phyloP scores from a whole-genome alignment of 2,329 filamentous ascomycete genomes.

The Massarina eburnea region DNA sequence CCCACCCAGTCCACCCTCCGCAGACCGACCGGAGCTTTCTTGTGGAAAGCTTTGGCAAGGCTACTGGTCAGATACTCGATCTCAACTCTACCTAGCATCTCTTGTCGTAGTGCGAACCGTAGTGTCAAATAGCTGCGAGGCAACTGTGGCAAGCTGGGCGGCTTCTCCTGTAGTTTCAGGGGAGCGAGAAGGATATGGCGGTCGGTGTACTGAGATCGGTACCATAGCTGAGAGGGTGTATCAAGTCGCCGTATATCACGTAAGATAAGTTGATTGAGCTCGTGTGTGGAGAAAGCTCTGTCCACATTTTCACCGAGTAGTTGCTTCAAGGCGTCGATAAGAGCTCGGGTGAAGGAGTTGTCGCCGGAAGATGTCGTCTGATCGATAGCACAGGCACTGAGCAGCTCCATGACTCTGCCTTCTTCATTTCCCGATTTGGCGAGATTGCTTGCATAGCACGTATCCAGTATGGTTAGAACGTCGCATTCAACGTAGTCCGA shows the following conservation, averaged over 20 bases:
- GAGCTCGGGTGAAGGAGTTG: constrained; percentile 37
- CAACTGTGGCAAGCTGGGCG: constrained; percentile 7
- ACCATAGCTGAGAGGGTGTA: constrained; percentile 32
- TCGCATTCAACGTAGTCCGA: constrained; percentile 35
- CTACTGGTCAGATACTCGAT: constrained; percentile 32
- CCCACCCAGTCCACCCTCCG: constrained; percentile 36
- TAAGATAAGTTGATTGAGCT: constrained; percentile 30
- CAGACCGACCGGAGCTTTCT: constrained; percentile 28
- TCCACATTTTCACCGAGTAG: constrained; percentile 22
- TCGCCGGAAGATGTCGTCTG: constrained; percentile 31
- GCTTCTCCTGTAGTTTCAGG: constrained; percentile 13
- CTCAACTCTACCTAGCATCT: constrained; percentile 26
- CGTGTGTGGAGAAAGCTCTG: constrained; percentile 33
- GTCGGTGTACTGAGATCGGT: constrained; percentile 22
- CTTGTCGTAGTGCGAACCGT: constrained; percentile 31
- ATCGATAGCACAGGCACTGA: constrained; percentile 34
- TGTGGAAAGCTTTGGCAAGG: constrained; percentile 30
- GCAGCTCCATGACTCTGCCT: constrained; percentile 33
- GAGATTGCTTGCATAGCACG: constrained; percentile 42
- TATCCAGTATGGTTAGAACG: constrained; percentile 42
- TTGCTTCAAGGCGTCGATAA: constrained; percentile 33
- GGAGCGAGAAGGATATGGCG: constrained; percentile 36
- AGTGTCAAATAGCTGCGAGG: constrained; percentile 35
- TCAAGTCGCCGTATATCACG: constrained; percentile 26
- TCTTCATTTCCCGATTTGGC: constrained; percentile 28